Base-by-base conservation (phyloP, 805 yeast genomes). In the Saccharomycopsis olivae region DNA sequence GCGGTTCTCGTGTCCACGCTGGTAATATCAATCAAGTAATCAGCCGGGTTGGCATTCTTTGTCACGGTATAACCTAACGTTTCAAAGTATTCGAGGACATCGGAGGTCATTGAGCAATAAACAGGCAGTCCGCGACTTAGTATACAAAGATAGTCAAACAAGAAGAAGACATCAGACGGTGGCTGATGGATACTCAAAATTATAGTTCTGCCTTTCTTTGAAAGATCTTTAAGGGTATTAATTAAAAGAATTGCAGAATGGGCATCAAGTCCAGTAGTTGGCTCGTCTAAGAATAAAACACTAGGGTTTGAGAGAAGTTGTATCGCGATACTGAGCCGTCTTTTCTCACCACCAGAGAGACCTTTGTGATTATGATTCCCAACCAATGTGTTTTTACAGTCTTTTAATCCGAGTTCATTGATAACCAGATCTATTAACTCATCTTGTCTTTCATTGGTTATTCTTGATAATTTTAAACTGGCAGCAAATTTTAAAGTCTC, bases 191-290 rank as follows among this genome's bases (percentile, higher is more conserved):
- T 79, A 37, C 87, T 78, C 56, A 83, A 61, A 2, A 85, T 66
- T 18, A 86, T 68, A 0, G 92, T 80, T 42, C 85, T 72, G 0
- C 89, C 88, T 31, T 64, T 68, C 33, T 54, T 54, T 1, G 83
- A 75, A 27, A 79, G 61, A 41, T 70, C 65, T 48, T 74, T 71
- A 40, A 86, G 65, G 0, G 84, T 73, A 33, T 68, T 61, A 13
- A 85, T 69, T 27, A 85, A 62, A 41, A 75, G 60, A 47, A 66
- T 71, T 0, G 95, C 88, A 10, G 87, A 76, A 46, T 74, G 75
- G 4, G 94, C 77, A 56, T 85, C 95, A 25, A 85, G 59, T 1
- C 95, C 94, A 0, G 95, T 84, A 1, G 95, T 85, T 4, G 95
- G 94, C 51, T 85, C 95, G 55, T 85, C 95, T 32, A 85, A 58